Conservation (phyloP, 2,329 filamentous ascomycete species). For the Scytalidium lignicola region DNA sequence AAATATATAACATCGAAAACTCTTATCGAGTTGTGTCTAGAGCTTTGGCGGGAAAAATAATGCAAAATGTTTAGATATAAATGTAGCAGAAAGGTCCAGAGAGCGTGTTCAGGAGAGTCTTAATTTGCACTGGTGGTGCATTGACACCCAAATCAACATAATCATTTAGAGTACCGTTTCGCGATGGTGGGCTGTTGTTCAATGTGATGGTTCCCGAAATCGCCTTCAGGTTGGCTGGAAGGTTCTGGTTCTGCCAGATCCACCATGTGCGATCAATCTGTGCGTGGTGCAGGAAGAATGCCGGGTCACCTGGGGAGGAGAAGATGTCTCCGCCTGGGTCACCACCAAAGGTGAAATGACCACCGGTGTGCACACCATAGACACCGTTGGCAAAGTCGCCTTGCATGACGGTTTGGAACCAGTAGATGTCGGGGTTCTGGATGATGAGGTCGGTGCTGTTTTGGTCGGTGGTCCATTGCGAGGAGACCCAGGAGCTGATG, state of each 20-base stretch:
- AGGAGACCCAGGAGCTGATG: slow-evolving; percentile 31
- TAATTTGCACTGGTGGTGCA: slow-evolving; percentile 23
- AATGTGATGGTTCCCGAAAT: slow-evolving; percentile 36
- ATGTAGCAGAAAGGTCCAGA: slow-evolving; percentile 41
- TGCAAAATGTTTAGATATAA: slow-evolving; percentile 30
- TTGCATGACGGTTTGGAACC: slow-evolving; percentile 43
- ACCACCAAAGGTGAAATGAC: slow-evolving; percentile 39
- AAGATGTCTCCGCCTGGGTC: slow-evolving; percentile 39
- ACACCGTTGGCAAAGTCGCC: slow-evolving; percentile 28
- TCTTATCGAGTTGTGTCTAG: too few species aligned
- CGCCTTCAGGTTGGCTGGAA: slow-evolving; percentile 22
- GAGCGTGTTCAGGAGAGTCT: slow-evolving; percentile 35
- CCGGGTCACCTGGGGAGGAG: slow-evolving; percentile 39
- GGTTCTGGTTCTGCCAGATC: slow-evolving; percentile 44
- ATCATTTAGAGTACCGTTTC: slow-evolving; percentile 38
- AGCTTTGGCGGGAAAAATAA: too few species aligned
- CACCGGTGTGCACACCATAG: slow-evolving; percentile 34
- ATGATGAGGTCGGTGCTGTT: slow-evolving; percentile 35
- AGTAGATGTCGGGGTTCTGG: slow-evolving; percentile 29
- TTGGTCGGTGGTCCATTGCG: slow-evolving; percentile 31
- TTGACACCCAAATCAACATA: slow-evolving; percentile 25
- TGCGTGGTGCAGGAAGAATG: slow-evolving; percentile 41
- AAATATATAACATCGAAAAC: too few species aligned
- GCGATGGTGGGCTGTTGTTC: slow-evolving; percentile 34
- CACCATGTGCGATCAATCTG: slow-evolving; percentile 43